Base-by-base conservation (phyloP, 1,284 basidiomycete species). In the Ganoderma sp. region DNA sequence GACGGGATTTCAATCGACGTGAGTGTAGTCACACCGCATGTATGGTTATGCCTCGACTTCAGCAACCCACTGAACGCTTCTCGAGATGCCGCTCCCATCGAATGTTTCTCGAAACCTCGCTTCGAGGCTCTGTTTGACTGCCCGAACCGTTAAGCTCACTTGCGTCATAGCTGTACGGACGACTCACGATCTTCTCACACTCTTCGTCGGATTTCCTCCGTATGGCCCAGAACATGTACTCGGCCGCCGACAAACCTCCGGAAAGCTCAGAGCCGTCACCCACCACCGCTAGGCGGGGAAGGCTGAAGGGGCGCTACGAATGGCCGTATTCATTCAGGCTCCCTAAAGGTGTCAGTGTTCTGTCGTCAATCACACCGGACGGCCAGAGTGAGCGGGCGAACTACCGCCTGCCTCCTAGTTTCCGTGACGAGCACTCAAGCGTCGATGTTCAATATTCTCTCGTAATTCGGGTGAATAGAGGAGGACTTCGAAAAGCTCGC, bases 381-480 rank as follows among this genome's bases (percentile, higher is more conserved):
- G 63, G 39, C 14, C 61, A 64, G 37, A 65, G 45, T 17, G 64
- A 61, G 50, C 59, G 61, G 65, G 45, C 68, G 39, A 76, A 65
- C 9, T 84, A 82, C 63, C 76, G 73, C 17, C 78, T 85, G 6
- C 86, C 86, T 4, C 83, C 85, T n/a, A 82, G 78, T 57, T 84
- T 87, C 68, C 80, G 82, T 0, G 84, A 87, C 72, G 75, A 80
- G 37, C 81, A 81, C 3, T 82, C 81, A 61, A 79, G 81, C 5
- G 82, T 80, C 9, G 83, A 84, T 62, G 81, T 88, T 42, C 83
- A 87, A 61, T 88, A 88, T 73, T 81, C 79, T 65, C 71, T 88
- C 14, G 72, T 82, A 3, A 83, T 85, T 17, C 85, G 80, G 0
- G 74, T 88, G 43, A 84, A 81, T 73, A 81, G 85, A 32, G 81